A percentile compares a stretch with the other conserved stretches of the same genome.
These are phyloP conservation scores for Tolypocladium capitatum DNA, from an alignment of 2,329 filamentous ascomycete species.

Conservation along the genomic window DNA sequence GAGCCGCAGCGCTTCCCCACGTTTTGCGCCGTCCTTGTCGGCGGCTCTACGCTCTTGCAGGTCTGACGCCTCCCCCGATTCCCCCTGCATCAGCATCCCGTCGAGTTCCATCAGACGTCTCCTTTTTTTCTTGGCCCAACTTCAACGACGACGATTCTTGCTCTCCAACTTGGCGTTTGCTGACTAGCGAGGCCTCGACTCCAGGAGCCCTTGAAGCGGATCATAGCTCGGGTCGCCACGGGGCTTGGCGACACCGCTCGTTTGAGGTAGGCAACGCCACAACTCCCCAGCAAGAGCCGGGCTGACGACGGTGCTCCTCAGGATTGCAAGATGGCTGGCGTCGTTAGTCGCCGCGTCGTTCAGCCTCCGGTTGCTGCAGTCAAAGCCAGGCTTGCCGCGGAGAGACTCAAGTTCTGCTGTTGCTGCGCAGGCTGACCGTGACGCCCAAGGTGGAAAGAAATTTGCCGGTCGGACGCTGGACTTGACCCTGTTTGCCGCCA, in stretches of 20 bases:
- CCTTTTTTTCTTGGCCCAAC: neutral
- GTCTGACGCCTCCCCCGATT: constrained; percentile 24
- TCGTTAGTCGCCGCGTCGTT: constrained; percentile 46
- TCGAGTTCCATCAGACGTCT: too few relatives aligned
- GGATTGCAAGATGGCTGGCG: constrained; percentile 43
- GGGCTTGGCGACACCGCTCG: constrained; percentile 12
- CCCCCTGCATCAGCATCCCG: neutral
- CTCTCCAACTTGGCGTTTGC: neutral
- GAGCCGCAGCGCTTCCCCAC: constrained; percentile 45
- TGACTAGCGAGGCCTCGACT: constrained; percentile 6
- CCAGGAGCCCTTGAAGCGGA: constrained; percentile 17
- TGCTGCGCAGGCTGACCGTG: neutral
- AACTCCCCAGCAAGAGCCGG: neutral
- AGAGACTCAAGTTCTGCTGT: constrained; percentile 9
- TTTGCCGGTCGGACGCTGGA: constrained; percentile 64
- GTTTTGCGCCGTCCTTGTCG: constrained; percentile 48
- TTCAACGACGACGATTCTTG: neutral
- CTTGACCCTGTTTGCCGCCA: constrained; percentile 64
- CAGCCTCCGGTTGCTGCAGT: constrained; percentile 43
- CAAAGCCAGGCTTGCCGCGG: constrained; percentile 25
- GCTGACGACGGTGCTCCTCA: constrained; percentile 12
- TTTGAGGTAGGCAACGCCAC: constrained; percentile 10
- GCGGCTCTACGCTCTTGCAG: constrained; percentile 48
- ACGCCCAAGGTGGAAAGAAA: constrained; percentile 7
- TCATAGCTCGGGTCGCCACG: constrained; percentile 12